These are phyloP conservation scores for Fomitopsis pinicola DNA, from an alignment of 1,284 basidiomycete genomes.

Conservation along the genomic window DNA sequence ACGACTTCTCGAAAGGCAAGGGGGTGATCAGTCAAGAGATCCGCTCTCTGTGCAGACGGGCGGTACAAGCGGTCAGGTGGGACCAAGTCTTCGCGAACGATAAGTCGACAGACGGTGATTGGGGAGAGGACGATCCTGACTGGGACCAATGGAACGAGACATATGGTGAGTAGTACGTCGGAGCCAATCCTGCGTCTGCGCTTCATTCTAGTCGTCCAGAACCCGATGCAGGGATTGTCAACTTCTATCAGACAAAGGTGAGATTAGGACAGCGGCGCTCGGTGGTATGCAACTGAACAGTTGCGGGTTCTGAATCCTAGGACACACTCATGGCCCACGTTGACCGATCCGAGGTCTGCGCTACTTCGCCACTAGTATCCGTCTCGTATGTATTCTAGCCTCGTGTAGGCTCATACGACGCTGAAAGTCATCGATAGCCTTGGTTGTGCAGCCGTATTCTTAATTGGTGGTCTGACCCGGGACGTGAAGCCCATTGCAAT, in stretches of 20 bases:
- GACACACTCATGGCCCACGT: slow-evolving; percentile 94
- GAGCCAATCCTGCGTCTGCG: neutral
- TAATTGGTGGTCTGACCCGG: slow-evolving; percentile 81
- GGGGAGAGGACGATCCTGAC: slow-evolving; percentile 50
- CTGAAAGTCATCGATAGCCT: slow-evolving; percentile 44
- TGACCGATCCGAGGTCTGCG: slow-evolving; percentile 85
- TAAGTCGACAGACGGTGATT: slow-evolving; percentile 30
- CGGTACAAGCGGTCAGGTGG: slow-evolving; percentile 69
- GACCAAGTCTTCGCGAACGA: slow-evolving; percentile 46
- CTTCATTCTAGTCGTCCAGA: slow-evolving; percentile 39
- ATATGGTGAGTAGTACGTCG: slow-evolving; percentile 51
- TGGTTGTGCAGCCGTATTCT: slow-evolving; percentile 82
- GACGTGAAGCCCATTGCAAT: slow-evolving; percentile 76
- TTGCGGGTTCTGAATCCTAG: slow-evolving; percentile 26
- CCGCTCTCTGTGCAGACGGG: slow-evolving; percentile 53
- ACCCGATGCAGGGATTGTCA: slow-evolving; percentile 91
- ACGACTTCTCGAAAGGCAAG: slow-evolving; percentile 74
- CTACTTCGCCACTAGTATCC: slow-evolving; percentile 84
- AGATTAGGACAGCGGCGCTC: neutral
- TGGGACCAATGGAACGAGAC: slow-evolving; percentile 71
- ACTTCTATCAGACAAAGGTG: slow-evolving; percentile 81
- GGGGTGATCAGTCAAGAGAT: slow-evolving; percentile 58
- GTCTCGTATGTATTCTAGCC: slow-evolving; percentile 63
- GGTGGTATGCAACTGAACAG: neutral
- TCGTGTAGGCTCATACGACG: neutral